Base-by-base conservation (phyloP, 139 green algal genomes). In the Picochlorum sp. region DNA sequence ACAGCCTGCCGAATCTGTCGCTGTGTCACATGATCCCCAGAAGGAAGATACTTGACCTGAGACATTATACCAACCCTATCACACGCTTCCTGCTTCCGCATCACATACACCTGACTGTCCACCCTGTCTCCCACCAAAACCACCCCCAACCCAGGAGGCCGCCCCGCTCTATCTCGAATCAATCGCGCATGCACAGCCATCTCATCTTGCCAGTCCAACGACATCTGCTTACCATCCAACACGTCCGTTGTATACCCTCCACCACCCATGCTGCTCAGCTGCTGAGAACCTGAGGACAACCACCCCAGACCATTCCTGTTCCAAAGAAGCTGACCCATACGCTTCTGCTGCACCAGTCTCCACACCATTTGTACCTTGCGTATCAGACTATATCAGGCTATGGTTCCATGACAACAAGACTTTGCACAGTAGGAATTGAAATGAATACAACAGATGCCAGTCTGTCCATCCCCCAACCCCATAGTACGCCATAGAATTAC, bases 61-160 rank as follows among this genome's bases (percentile, higher is more conserved):
- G 59, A 55, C 11, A 66, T 45, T 2, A 84, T 69, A 16, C 74
- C 74, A 18, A 72, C 68, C 52, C 60, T 60, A 4, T 58, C 77
- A 74, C 87, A 97, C 4, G 81, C 85, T 76, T 95, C 91, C 59
- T 87, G 83, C 73, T 98, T 98, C 30, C 78, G 88, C 9, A 81
- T 68, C 18, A 98, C 93, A 66, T 98, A 98, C 8, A 95, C 83
- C 62, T 85, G 51, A 31, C 82, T 92, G 75, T 98, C 93, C 21
- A 88, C 90, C 6, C 93, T 85, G 15, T 73, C 64, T 41, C 93
- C 93, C 8, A 97, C 93, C 2, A 98, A 69, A 18, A 98, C 80
- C 1, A 98, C 93, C 11, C 85, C 86, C 41, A 97, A 73, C 0
- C 86, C 85, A 10, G 91, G 91, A 4, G 71, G 70, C 7, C 83